These are phyloP conservation scores for Evansstolkia leycettana DNA, from an alignment of 495 filamentous ascomycete genomes.

Conservation along the genomic window DNA sequence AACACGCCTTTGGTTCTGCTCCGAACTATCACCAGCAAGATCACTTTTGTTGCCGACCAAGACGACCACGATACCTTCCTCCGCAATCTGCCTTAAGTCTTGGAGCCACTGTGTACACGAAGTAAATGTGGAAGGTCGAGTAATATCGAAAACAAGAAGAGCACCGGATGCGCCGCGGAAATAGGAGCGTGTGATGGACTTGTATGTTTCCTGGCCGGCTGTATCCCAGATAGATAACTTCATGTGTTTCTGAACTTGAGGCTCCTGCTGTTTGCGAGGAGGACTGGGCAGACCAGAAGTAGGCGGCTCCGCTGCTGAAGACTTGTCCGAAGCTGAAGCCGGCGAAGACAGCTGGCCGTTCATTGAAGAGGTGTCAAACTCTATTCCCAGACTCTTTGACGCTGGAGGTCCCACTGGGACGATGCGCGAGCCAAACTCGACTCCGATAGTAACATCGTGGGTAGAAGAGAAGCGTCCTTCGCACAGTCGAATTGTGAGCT, in stretches of 20 bases:
- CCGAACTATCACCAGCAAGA: constrained; percentile 41
- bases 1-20: constrained; percentile 61
- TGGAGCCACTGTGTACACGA: constrained; percentile 84
- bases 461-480: constrained; percentile 88
- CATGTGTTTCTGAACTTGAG: constrained; percentile 55
- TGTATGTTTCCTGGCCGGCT: constrained; percentile 93
- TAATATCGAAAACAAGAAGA: constrained; percentile 90
- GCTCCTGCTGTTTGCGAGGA: constrained; percentile 20
- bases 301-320: constrained; percentile 8
- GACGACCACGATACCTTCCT: constrained; percentile 85
- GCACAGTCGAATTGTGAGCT: constrained; percentile 90
- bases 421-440: constrained; percentile 91
- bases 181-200: constrained; percentile 87
- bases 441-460: constrained; percentile 96
- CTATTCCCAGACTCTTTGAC: constrained; percentile 27
- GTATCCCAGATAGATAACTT: constrained; percentile 88
- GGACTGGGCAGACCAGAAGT: constrained; percentile 24
- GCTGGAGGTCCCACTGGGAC: constrained; percentile 79
- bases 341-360: constrained; percentile 5
- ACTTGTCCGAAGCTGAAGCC: constrained; percentile 1
- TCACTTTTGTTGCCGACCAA: constrained; percentile 93
- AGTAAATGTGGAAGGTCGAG: constrained; percentile 68
- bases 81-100: constrained; percentile 84
- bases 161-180: constrained; percentile 90
- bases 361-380: constrained; percentile 12